Base-by-base conservation (phyloP, 2,329 filamentous ascomycete species). In the Apiospora phragmitis region DNA sequence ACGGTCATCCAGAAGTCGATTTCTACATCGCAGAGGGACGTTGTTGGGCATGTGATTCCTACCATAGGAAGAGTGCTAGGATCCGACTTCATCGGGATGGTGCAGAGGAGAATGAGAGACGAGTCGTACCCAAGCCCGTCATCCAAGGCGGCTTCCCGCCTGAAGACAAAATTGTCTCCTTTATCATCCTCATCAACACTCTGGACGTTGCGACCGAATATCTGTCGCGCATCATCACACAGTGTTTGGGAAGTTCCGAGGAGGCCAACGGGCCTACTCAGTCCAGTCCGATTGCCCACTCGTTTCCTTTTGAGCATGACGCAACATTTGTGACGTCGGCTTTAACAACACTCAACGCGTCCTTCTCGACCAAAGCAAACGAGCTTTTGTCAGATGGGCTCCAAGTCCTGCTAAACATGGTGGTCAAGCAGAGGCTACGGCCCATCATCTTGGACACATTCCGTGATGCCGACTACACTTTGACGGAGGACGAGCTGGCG, bases 61-160 rank as follows among this genome's bases (percentile, higher is more conserved):
- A 92, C 91, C 0, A 86, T 98, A 6, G 90, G 92, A 24, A 90
- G 94, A 43, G 91, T 99, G 0, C 88, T 99, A 4, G 91, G 92
- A 41, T 90, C 91, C 4, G 96, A 99, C 80, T 99, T 98, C 79
- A 91, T 98, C 74, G 94, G 94, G 76, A 98, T 99, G 94, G 91
- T 97, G 49, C 95, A 98, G 80, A 92, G 95, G 71, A 97, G 97
- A 82, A 98, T 99, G 96, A 91, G 94, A 62, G 94, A 98, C 79
- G 96, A 99, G 81, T 93, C 92, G 72, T 98, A 98, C 78, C 95
- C 0, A 94, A 92, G 77, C 87, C 94, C 1, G 84, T 90, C 0
- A 89, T 95, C 0, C 91, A 94, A 80, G 94, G 94, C 49, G 92
- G 91, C 0, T 87, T 95, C 62, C 95, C 95, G 0, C 94, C 95